Percentiles rank a stretch among this genome's conserved stretches.
phyloP scores from a whole-genome alignment of 352 stramenopile genomes.

The Achlya hypogyna region DNA sequence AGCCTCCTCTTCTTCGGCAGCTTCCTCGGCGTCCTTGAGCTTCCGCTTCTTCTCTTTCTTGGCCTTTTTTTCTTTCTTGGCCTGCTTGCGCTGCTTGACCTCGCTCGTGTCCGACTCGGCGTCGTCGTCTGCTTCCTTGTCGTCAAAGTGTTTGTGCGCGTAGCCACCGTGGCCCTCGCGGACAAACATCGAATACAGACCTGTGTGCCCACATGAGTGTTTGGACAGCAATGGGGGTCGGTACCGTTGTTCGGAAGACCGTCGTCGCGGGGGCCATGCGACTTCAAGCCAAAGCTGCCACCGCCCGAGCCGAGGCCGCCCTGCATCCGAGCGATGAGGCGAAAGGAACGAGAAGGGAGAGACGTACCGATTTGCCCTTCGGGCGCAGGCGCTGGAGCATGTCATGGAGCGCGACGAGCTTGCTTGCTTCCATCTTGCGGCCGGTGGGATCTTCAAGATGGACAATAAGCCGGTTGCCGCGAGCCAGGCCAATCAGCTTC shows the following conservation, averaged over 20 bases:
- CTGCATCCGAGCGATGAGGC: constrained; percentile 22
- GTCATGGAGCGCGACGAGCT: constrained; percentile 78
- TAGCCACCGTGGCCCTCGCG: constrained; percentile 63
- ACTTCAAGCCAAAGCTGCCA: constrained; percentile 34
- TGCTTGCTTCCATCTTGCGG: constrained; percentile 66
- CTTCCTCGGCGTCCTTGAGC: constrained; percentile 19
- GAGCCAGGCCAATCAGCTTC: constrained; percentile 8
- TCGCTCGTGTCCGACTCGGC: constrained; percentile 17
- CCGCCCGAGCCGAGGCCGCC: constrained; percentile 57
- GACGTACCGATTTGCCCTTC: constrained; percentile 60
- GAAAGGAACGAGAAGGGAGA: neutral
- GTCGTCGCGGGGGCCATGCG: constrained; percentile 47
- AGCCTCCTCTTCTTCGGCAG: constrained; percentile 22
- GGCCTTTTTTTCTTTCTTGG: constrained; percentile 24
- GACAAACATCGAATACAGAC: constrained; percentile 81
- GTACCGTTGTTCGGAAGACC: constrained; percentile 63
- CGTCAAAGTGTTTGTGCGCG: constrained; percentile 75
- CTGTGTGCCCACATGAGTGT: constrained; percentile 10
- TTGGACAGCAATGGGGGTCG: neutral
- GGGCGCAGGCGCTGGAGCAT: constrained; percentile 77
- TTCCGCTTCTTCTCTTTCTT: constrained; percentile 33
- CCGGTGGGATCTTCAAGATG: neutral
- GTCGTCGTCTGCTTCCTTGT: constrained; percentile 25
- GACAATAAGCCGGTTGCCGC: neutral
- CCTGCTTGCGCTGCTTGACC: too few relatives aligned